phyloP scores from a whole-genome alignment of 2,329 filamentous ascomycete species.

The Trematosphaeria pertusa region DNA sequence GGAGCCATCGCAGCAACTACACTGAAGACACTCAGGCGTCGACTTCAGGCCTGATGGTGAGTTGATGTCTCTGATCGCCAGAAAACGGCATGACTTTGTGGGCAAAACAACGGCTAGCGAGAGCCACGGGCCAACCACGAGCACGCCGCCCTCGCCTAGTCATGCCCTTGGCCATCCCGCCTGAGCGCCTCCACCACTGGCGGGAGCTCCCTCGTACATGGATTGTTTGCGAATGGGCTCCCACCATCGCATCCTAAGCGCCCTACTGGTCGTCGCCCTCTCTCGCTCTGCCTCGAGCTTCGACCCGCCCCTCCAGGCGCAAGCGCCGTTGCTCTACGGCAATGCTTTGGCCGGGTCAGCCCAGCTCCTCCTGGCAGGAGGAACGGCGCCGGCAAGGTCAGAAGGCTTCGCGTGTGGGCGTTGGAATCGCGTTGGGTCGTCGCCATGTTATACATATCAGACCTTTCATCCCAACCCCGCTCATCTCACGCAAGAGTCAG shows the following conservation, averaged over 20 bases:
- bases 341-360: slow-evolving; percentile 31
- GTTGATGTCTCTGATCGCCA: slow-evolving; percentile 24
- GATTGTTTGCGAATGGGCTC: slow-evolving; percentile 44
- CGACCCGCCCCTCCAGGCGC: slow-evolving; percentile 43
- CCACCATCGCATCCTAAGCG: slow-evolving; percentile 30
- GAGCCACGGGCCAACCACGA: slow-evolving; percentile 30
- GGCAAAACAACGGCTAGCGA: slow-evolving; percentile 33
- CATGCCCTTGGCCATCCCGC: slow-evolving; percentile 28
- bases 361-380: slow-evolving; percentile 33
- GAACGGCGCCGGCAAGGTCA: slow-evolving; percentile 30
- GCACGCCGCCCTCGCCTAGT: slow-evolving; percentile 14
- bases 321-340: slow-evolving; percentile 44
- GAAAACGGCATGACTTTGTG: slow-evolving; percentile 34
- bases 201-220: slow-evolving; percentile 32
- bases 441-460: slow-evolving; percentile 43
- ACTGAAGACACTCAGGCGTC: slow-evolving; percentile 10
- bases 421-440: slow-evolving; percentile 29
- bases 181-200: slow-evolving; percentile 21
- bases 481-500: slow-evolving; percentile 31
- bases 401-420: slow-evolving; percentile 28
- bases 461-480: slow-evolving; percentile 31
- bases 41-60: slow-evolving; percentile 20
- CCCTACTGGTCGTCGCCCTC: slow-evolving; percentile 35
- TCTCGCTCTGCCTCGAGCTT: slow-evolving; percentile 36
- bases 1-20: slow-evolving; percentile 23